phyloP scores from a whole-genome alignment of 805 yeast species.

The Suhomyces faveliae region DNA sequence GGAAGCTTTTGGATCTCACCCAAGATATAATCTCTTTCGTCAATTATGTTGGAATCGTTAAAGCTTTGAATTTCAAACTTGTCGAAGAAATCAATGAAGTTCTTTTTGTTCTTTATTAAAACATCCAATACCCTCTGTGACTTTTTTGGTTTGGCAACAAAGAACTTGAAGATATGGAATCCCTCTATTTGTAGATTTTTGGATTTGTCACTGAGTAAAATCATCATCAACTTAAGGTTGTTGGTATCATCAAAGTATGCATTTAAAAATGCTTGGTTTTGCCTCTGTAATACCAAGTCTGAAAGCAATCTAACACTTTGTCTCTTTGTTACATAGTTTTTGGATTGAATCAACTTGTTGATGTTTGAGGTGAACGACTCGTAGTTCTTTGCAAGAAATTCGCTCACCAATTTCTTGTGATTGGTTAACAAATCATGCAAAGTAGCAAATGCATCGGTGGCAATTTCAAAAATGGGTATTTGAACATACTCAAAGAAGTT shows the following conservation, averaged over 20 bases:
- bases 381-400: conserved; percentile 61
- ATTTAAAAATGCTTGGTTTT: conserved; percentile 71
- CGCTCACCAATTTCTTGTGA: conserved; percentile 68
- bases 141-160: conserved; percentile 94
- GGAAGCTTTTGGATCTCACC: conserved; percentile 73
- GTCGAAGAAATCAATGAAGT: conserved; percentile 66
- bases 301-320: conserved; percentile 79
- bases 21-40: conserved; percentile 79
- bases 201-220: conserved; percentile 80
- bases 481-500: conserved; percentile 76
- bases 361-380: conserved; percentile 59
- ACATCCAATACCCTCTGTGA: conserved; percentile 78
- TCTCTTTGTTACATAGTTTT: conserved; percentile 88
- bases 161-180: conserved; percentile 88
- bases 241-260: conserved; percentile 77
- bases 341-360: conserved; percentile 68
- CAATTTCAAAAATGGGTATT: conserved; percentile 77
- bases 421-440: conserved; percentile 64
- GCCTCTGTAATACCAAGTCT: conserved; percentile 66
- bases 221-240: conserved; percentile 84
- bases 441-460: conserved; percentile 86
- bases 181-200: conserved; percentile 88
- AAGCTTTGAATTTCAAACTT: conserved; percentile 59
- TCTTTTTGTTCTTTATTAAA: conserved; percentile 77
- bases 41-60: conserved; percentile 66